phyloP scores from a whole-genome alignment of 192 early-diverging fungal species.

The Spinellus fusiger region DNA sequence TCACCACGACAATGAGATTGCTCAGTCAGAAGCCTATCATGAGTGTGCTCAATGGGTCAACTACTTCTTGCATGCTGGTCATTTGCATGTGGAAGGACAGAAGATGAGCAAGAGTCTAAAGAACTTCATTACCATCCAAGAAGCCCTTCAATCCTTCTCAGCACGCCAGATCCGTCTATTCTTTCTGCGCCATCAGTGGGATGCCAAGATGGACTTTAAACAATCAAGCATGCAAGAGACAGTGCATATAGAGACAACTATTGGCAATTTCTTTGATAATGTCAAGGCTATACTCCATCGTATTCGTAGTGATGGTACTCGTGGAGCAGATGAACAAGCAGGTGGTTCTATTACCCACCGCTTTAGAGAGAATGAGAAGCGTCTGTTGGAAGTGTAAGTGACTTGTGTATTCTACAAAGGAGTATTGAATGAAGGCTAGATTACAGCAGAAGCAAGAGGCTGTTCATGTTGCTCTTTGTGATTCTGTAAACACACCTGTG shows the following conservation, averaged over 20 bases:
- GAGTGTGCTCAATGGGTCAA: slow-evolving; percentile 95
- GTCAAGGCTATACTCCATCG: slow-evolving; percentile 73
- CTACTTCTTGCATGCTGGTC: slow-evolving; percentile 97
- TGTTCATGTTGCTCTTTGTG: slow-evolving; percentile 84
- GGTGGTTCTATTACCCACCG: slow-evolving; percentile 53
- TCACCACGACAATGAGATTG: slow-evolving; percentile 98
- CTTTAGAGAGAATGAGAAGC: slow-evolving; percentile 62
- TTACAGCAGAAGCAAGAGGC: slow-evolving; percentile 60
- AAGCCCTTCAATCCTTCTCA: slow-evolving; percentile 76
- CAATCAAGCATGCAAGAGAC: slow-evolving; percentile 71
- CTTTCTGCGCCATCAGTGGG: slow-evolving; percentile 88
- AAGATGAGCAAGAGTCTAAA: slow-evolving; percentile 99
- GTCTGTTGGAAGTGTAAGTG: slow-evolving; percentile 56
- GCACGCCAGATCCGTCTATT: slow-evolving; percentile 84
- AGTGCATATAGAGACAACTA: slow-evolving; percentile 62
- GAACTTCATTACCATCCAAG: slow-evolving; percentile 94
- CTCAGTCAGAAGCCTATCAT: slow-evolving; percentile 91
- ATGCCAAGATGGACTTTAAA: slow-evolving; percentile 81
- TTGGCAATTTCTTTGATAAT: slow-evolving; percentile 90
- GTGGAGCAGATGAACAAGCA: slow-evolving; percentile 20
- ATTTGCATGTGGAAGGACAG: slow-evolving; percentile 88
- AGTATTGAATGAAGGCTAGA: slow-evolving; percentile 13
- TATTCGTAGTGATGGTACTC: slow-evolving; percentile 50
- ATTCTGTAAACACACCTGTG: slow-evolving; percentile 85
- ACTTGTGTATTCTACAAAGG: background rate